These are phyloP conservation scores for Chaetomium fimeti DNA, from an alignment of 495 filamentous ascomycete species.

Conservation along the genomic window DNA sequence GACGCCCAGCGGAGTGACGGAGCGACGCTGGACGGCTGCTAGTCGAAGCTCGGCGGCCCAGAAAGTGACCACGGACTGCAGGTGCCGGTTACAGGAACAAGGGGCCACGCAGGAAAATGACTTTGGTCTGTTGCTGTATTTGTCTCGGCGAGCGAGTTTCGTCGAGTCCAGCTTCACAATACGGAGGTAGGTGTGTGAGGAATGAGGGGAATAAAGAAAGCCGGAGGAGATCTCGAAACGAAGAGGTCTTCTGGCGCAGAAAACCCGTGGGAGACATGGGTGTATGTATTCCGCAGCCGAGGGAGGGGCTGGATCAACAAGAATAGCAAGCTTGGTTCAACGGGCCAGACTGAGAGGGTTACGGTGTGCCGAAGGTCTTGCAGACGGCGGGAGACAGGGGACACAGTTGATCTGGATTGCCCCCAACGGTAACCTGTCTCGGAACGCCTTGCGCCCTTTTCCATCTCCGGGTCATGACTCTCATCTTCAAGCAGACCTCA, in stretches of 20 bases:
- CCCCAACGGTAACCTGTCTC: not conserved
- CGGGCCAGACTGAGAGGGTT: constrained; percentile 10
- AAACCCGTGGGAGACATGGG: constrained; percentile 17
- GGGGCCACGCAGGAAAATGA: constrained; percentile 15
- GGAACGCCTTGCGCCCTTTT: constrained; percentile 9
- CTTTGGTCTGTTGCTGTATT: constrained; percentile 26
- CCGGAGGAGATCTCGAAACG: constrained; percentile 16
- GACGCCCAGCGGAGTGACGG: constrained; percentile 38
- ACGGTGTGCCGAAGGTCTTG: constrained; percentile 24
- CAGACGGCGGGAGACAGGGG: constrained; percentile 18
- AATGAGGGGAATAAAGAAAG: constrained; percentile 6
- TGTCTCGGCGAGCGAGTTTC: constrained; percentile 10
- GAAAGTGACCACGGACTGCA: constrained; percentile 30
- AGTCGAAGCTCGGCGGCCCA: constrained; percentile 33
- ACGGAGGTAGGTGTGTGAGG: not conserved
- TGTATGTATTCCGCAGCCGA: not conserved
- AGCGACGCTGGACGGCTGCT: constrained; percentile 31
- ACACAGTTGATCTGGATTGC: constrained; percentile 6
- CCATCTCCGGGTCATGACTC: not conserved
- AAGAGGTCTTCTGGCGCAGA: constrained; percentile 15
- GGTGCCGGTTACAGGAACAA: constrained; percentile 24
- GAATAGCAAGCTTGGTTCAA: constrained; percentile 19
- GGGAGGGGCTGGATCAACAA: constrained; percentile 25
- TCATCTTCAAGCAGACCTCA: not conserved
- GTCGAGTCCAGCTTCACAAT: constrained; percentile 6